Evolutionary conservation across 768 basidiomycete species (phyloP), one percentile per base, ranked within the genome.

Genomic region (Hygrophoropsis aurantiaca): DNA sequence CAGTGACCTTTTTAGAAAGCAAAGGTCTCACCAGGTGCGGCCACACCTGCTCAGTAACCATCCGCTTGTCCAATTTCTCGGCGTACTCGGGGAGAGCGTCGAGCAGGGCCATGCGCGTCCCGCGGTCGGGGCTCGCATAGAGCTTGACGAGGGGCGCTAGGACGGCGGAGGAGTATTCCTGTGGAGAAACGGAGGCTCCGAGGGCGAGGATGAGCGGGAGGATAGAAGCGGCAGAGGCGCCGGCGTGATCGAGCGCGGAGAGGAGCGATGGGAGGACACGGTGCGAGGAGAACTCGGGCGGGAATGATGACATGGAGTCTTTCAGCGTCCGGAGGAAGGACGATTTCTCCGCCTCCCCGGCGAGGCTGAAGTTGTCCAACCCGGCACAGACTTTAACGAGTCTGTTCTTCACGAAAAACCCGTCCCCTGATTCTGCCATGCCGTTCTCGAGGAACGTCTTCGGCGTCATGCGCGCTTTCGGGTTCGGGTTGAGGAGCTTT

Each of bases 71-170:
- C 44, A 99, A 66, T 61, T 85, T 91, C 32, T 93, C 93, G 7
- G 79, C 84, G 58, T 91, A 97, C 46, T 90, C 85, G 2, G 81
- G 72, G 27, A 99, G 69, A 45, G 85, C 84, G 44, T 98, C 94
- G 13, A 98, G 75, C 39, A 99, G 69, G 5, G 93, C 94, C 87
- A 99, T 95, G 24, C 97, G 79, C 19, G 85, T 91, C 1, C 93
- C 94, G 37, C 97, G 80, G 66, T 99, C 97, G 0, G 94, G 89
- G 55, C 87, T 94, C 2, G 86, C 79, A 57, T 78, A 98, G 30
- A 97, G 74, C 63, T 86, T 90, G 35, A 92, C 77, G 2, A 99
- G 74, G 0, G 95, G 92, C 6, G 77, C 78, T 2, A 94, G 65
- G 13, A 97, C 81, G 4, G 79, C 58, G 30, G 74, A 75, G 2